Evolutionary conservation across 495 filamentous ascomycete species (phyloP), one percentile per base, ranked within the genome.

Genomic region (Annulohypoxylon moriforme): DNA sequence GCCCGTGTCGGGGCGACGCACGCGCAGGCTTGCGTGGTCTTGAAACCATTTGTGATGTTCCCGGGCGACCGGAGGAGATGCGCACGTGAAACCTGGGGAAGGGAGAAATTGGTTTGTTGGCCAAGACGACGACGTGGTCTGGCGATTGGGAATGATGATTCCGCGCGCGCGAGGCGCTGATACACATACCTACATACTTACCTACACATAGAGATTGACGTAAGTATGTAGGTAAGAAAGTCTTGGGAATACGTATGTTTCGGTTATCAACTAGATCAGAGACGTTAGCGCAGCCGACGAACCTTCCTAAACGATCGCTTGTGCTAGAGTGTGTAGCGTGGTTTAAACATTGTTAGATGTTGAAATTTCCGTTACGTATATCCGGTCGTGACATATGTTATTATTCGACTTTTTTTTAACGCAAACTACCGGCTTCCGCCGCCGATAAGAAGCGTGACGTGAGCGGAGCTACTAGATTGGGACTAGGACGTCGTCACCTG

Each of bases 401-500:
- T 40, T 40, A n/a, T n/a, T n/a, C n/a, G n/a, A n/a, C n/a, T n/a
- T n/a, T n/a, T n/a, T n/a, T n/a, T n/a, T n/a, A n/a, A n/a, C n/a
- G n/a, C 13, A 34, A 55, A 55, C 50, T 55, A 55, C 29, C 40
- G 22, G 4, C 34, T 46, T 20, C 16, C 16, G 22, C 34, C 22
- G 60, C 33, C 44, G 29, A 59, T 42, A 29, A 52, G 40, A 63
- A 64, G 14, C 24, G 58, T 64, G 57, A 64, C 52, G 62, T n/a
- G 57, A 58, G 63, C 52, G 63, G 49, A 44, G 16, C 34, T 61
- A 27, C 67, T 69, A 49, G n/a, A 34, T 62, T 40, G 7, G 63
- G 46, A 29, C n/a, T 66, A 60, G 22, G 31, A 42, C 33, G n/a
- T 9, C 16, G 69, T 72, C 63, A 64, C 50, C 52, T 67, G 64